phyloP scores from a whole-genome alignment of 2,329 filamentous ascomycete species.

The Emydomyces testavorans region DNA sequence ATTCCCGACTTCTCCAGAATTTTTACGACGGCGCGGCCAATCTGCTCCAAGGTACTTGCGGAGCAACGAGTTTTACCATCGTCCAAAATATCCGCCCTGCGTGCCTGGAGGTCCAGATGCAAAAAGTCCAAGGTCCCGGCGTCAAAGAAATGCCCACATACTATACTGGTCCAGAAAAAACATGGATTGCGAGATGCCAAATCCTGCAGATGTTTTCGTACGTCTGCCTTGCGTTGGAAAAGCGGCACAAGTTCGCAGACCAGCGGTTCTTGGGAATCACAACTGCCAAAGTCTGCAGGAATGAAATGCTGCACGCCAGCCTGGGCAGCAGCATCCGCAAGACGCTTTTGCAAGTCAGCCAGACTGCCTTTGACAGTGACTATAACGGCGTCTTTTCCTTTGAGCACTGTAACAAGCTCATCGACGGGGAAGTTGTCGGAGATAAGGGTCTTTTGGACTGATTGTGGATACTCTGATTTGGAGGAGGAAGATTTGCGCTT shows the following conservation, averaged over 20 bases:
- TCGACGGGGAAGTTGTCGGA: constrained; percentile 8
- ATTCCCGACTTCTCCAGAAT: constrained; percentile 4
- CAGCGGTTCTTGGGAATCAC: constrained; percentile 11
- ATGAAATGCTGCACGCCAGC: constrained; percentile 13
- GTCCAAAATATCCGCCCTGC: constrained; percentile 9
- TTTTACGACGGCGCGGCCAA: constrained; percentile 8
- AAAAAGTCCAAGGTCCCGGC: not conserved
- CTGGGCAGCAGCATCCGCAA: constrained; percentile 8
- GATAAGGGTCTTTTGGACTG: constrained; percentile 1
- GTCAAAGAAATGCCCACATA: constrained; percentile 12
- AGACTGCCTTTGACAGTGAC: constrained; percentile 5
- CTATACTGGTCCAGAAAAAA: constrained; percentile 11
- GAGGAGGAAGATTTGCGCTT: constrained; percentile 11
- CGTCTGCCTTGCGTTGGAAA: constrained; percentile 7
- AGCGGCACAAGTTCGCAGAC: constrained; percentile 7
- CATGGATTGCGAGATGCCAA: not conserved
- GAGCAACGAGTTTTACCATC: constrained; percentile 8
- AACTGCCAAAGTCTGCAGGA: constrained; percentile 12
- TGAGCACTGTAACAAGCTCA: constrained; percentile 4
- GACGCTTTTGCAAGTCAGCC: constrained; percentile 6
- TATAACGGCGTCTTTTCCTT: constrained; percentile 9
- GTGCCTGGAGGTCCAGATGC: constrained; percentile 3
- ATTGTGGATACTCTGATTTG: constrained; percentile 4
- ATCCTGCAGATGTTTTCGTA: constrained; percentile 4
- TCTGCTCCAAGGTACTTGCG: constrained; percentile 6